These are phyloP conservation scores for Cladophialophora carrionii DNA, from an alignment of 2,329 filamentous ascomycete genomes.

Conservation along the genomic window DNA sequence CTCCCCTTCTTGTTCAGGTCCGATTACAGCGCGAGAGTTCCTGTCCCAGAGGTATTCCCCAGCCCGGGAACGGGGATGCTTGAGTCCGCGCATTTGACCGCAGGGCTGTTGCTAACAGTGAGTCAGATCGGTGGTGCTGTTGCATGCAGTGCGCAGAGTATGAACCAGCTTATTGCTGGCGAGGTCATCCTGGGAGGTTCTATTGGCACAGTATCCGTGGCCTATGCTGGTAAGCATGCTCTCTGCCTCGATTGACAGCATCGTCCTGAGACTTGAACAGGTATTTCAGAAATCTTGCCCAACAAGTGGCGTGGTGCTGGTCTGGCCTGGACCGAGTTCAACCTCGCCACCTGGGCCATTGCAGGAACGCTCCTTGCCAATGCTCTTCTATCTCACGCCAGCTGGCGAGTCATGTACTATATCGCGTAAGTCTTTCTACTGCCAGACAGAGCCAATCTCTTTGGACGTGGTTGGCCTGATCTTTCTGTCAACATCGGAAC, in stretches of 20 bases:
- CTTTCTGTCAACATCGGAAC: not conserved
- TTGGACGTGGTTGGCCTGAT: not conserved
- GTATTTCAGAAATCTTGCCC: conserved; percentile 32
- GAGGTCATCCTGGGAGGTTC: conserved; percentile 32
- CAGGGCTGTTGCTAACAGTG: not conserved
- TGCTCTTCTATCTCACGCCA: conserved; percentile 45
- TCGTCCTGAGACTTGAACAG: conserved; percentile 11
- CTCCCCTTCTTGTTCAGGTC: not conserved
- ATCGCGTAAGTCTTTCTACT: conserved; percentile 43
- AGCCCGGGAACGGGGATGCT: not conserved
- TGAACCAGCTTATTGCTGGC: conserved; percentile 33
- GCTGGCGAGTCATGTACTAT: conserved; percentile 60
- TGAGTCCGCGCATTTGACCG: not conserved
- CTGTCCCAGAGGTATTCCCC: not conserved
- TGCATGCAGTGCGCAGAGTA: conserved; percentile 28
- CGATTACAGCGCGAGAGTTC: not conserved
- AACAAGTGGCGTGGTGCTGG: conserved; percentile 31
- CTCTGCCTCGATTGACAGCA: not conserved
- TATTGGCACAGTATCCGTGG: conserved; percentile 29
- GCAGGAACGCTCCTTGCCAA: conserved; percentile 31
- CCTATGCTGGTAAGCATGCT: conserved; percentile 26
- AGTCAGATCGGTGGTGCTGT: conserved; percentile 24
- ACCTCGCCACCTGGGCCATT: conserved; percentile 31
- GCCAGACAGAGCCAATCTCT: not conserved
- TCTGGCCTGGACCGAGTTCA: conserved; percentile 32